A percentile compares a stretch with the other conserved stretches of the same genome.
Conservation (phyloP, 768 basidiomycete species). For the Leccinum aurantiacum region DNA sequence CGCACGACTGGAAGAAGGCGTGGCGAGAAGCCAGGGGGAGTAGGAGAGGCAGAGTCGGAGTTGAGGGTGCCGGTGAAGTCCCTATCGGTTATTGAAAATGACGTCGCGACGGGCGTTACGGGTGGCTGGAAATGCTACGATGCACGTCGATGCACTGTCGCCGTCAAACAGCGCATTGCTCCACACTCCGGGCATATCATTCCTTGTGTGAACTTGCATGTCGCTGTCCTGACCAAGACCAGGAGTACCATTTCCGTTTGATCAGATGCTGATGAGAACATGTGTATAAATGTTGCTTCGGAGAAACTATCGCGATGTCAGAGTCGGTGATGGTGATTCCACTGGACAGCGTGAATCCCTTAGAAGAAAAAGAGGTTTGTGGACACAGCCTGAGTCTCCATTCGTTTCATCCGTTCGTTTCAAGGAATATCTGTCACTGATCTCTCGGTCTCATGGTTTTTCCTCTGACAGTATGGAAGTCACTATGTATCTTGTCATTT, state of each 20-base stretch:
- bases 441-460: background rate
- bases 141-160: background rate
- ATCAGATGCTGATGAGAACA: background rate
- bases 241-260: background rate
- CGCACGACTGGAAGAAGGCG: slow-evolving; percentile 74
- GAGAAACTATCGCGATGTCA: too few species aligned
- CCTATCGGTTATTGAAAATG: slow-evolving; percentile 12
- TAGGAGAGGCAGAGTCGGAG: slow-evolving; percentile 51
- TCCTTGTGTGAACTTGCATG: background rate
- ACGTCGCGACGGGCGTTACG: background rate
- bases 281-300: too few species aligned
- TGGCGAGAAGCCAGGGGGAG: slow-evolving; percentile 75
- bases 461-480: background rate
- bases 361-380: too few species aligned
- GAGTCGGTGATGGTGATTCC: too few species aligned
- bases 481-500: background rate
- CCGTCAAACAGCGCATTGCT: background rate
- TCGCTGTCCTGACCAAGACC: background rate
- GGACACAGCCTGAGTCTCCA: too few species aligned
- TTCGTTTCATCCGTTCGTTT: too few species aligned
- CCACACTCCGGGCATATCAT: background rate
- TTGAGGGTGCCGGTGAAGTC: slow-evolving; percentile 28
- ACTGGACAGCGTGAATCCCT: too few species aligned
- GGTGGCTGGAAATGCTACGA: background rate
- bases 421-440: background rate